Conservation (phyloP, 805 yeast species). For the Candida adriatica region DNA sequence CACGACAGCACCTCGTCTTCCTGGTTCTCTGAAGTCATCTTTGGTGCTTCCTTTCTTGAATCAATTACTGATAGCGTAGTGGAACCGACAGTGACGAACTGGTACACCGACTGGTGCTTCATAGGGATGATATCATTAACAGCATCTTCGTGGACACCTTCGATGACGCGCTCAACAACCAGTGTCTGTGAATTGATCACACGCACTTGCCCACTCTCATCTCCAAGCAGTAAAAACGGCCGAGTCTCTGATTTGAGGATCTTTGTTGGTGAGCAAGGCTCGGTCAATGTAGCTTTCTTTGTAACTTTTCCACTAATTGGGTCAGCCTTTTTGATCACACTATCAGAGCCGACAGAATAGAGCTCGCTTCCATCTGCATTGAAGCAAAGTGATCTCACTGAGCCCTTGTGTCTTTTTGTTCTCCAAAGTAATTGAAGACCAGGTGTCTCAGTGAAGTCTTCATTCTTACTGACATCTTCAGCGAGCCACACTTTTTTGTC, state of each 20-base stretch:
- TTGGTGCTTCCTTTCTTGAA: slow-evolving; percentile 44
- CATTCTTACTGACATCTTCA: slow-evolving; percentile 20
- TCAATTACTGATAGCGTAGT: slow-evolving; percentile 78
- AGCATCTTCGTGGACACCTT: slow-evolving; percentile 66
- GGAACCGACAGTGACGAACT: slow-evolving; percentile 73
- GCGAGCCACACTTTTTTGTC: slow-evolving; percentile 42
- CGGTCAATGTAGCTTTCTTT: slow-evolving; percentile 21
- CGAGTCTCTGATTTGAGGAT: slow-evolving; percentile 28
- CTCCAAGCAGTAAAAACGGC: slow-evolving; percentile 45
- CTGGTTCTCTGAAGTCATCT: slow-evolving; percentile 75
- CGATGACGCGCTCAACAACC: slow-evolving; percentile 40
- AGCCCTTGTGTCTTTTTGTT: slow-evolving; percentile 85
- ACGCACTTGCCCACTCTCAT: slow-evolving; percentile 63
- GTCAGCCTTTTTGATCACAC: slow-evolving; percentile 66
- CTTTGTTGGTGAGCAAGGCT: slow-evolving; percentile 24
- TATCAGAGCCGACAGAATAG: slow-evolving; percentile 74
- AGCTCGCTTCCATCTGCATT: slow-evolving; percentile 43
- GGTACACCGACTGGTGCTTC: slow-evolving; percentile 68
- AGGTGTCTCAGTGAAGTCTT: slow-evolving; percentile 13
- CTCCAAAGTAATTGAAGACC: slow-evolving; percentile 53
- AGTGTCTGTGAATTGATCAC: slow-evolving; percentile 52
- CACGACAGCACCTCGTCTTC: slow-evolving; percentile 87
- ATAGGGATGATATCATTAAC: slow-evolving; percentile 68
- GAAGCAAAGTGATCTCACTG: slow-evolving; percentile 69
- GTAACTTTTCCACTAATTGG: slow-evolving; percentile 70